phyloP scores from a whole-genome alignment of 202 grass and related monocot species.

The Schoenoplectus tabernaemontani region DNA sequence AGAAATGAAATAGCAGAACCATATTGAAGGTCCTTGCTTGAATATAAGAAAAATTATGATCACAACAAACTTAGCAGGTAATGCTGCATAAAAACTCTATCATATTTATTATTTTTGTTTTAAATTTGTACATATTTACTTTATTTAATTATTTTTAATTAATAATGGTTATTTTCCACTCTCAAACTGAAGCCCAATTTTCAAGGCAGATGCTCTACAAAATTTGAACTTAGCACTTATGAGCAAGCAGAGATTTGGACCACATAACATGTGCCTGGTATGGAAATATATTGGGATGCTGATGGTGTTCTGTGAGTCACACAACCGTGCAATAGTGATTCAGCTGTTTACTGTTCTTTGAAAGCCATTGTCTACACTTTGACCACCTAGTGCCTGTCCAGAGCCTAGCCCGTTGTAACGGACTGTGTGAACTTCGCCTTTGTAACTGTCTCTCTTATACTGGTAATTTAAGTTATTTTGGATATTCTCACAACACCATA shows the following conservation, averaged over 20 bases:
- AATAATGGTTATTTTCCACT: not conserved
- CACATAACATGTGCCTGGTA: not conserved
- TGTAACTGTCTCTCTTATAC: not conserved
- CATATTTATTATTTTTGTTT: not conserved
- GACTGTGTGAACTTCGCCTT: not conserved
- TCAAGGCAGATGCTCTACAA: not conserved
- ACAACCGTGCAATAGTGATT: not conserved
- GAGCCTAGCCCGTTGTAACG: not conserved
- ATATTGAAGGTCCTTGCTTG: not conserved
- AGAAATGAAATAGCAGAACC: not conserved
- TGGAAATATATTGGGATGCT: not conserved
- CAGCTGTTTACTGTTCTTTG: not conserved
- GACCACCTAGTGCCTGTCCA: not conserved
- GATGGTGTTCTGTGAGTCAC: not conserved
- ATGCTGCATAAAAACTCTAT: not conserved
- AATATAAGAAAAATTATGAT: not conserved
- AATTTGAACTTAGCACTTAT: not conserved
- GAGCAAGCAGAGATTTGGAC: not conserved
- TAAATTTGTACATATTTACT: not conserved
- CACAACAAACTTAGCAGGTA: not conserved
- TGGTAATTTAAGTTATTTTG: not conserved
- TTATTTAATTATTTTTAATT: not conserved
- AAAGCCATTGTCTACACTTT: not conserved
- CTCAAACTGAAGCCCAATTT: not conserved
- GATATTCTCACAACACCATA: not conserved